phyloP scores from a whole-genome alignment of 2,329 filamentous ascomycete genomes.

The Diplocarpon rosae region DNA sequence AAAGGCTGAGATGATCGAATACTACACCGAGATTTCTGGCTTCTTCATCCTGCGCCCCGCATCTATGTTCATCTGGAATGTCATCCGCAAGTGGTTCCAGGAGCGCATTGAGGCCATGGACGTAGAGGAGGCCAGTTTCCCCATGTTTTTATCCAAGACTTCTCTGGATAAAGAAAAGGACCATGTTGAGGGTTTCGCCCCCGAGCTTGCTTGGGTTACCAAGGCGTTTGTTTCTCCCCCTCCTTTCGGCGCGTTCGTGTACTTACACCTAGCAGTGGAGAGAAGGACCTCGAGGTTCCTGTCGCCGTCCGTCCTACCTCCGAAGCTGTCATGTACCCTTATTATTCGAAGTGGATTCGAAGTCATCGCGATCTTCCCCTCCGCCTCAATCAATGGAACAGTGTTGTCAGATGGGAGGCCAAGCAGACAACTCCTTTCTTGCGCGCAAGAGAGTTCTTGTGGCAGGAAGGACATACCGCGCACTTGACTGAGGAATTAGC shows the following conservation, averaged over 20 bases:
- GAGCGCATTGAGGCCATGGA: constrained; percentile 78
- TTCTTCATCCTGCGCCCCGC: constrained; percentile 84
- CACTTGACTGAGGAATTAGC: constrained; percentile 78
- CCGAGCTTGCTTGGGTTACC: constrained; percentile 82
- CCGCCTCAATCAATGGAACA: constrained; percentile 97
- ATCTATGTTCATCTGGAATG: constrained; percentile 56
- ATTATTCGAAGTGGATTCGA: constrained; percentile 95
- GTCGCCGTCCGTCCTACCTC: constrained; percentile 59
- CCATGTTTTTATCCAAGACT: constrained; percentile 87
- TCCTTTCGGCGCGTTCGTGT: constrained; percentile 4
- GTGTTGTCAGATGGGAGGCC: constrained; percentile 86
- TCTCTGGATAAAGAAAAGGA: constrained; percentile 74
- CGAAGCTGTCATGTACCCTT: constrained; percentile 83
- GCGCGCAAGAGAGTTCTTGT: constrained; percentile 87
- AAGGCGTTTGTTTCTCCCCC: constrained; percentile 48
- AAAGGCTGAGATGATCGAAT: constrained; percentile 96
- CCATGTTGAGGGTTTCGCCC: constrained; percentile 97
- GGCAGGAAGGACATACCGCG: constrained; percentile 80
- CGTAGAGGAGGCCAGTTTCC: constrained; percentile 93
- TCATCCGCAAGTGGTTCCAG: constrained; percentile 57
- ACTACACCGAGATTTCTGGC: constrained; percentile 86
- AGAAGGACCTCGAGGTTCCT: constrained; percentile 78
- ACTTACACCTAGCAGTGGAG: constrained; percentile 49
- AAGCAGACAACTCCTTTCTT: constrained; percentile 87
- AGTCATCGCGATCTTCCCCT: constrained; percentile 91